A percentile compares a stretch with the other conserved stretches of the same genome.
Evolutionary conservation across 306 rosid genomes (phyloP).

Genomic region (Dryas drummondii): DNA sequence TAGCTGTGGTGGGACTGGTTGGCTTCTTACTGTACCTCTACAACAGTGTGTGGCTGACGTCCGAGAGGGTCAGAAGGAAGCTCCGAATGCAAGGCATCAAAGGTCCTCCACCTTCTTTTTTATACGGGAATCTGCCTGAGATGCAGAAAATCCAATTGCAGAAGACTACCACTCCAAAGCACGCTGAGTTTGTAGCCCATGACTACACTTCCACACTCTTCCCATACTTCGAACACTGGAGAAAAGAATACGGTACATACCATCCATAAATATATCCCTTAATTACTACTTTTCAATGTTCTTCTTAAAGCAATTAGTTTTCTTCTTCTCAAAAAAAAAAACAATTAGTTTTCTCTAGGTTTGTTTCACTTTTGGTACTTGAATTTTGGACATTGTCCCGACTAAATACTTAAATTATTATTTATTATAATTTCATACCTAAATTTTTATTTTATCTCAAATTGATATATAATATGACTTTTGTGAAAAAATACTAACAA

Average conservation of each 20-base stretch:
- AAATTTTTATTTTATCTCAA: too few species aligned
- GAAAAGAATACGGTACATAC: conserved; percentile 70
- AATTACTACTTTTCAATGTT: too few species aligned
- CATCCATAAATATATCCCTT: too few species aligned
- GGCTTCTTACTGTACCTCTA: conserved; percentile 39
- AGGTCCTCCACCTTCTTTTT: conserved; percentile 74
- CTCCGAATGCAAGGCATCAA: conserved; percentile 62
- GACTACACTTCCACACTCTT: conserved; percentile 80
- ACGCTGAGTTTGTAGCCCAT: conserved; percentile 52
- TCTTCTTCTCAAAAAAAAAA: too few species aligned
- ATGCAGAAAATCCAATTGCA: conserved; percentile 67
- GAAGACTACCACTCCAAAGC: conserved; percentile 20
- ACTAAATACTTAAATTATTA: too few species aligned
- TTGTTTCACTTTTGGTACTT: too few species aligned
- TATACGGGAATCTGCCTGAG: conserved; percentile 68
- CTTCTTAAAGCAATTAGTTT: too few species aligned
- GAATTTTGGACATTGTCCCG: too few species aligned
- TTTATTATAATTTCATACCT: too few species aligned
- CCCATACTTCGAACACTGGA: conserved; percentile 85
- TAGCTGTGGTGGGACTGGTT: conserved; percentile 33
- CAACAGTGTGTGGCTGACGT: conserved; percentile 43
- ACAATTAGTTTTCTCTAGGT: too few species aligned
- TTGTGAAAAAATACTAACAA: too few species aligned
- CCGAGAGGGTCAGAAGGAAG: conserved; percentile 54
- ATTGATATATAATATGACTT: too few species aligned